Evolutionary conservation across 1,284 basidiomycete genomes (phyloP).

Genomic region (Kwoniella shivajii): DNA sequence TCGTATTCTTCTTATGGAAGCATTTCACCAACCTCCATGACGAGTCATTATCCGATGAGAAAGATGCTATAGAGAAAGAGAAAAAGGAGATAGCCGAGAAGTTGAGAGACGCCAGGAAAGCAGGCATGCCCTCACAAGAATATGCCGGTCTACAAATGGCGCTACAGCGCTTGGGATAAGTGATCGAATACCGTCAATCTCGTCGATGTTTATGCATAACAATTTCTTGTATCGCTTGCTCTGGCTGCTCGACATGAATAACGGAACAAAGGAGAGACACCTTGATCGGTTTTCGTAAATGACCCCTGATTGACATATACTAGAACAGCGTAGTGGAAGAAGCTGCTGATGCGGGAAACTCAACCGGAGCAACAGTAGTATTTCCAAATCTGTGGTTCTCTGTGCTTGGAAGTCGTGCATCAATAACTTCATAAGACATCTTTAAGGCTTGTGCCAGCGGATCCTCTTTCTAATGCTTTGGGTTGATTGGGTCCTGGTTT

Average conservation of each 20-base stretch:
- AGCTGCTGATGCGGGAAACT: no score
- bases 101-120: slow-evolving; percentile 34
- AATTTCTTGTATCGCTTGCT: no score
- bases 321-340: no score
- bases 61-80: slow-evolving; percentile 31
- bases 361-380: no score
- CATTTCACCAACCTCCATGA: slow-evolving; percentile 33
- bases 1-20: slow-evolving; percentile 44
- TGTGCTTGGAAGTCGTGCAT: background rate
- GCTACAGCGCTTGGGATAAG: slow-evolving; percentile 12
- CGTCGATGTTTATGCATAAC: background rate
- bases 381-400: no score
- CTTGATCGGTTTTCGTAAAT: no score
- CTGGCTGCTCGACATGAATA: no score
- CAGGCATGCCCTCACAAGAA: slow-evolving; percentile 22
- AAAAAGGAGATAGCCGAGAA: slow-evolving; percentile 34
- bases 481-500: slow-evolving; percentile 84
- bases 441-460: slow-evolving; percentile 76
- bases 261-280: no score
- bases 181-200: background rate
- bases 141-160: slow-evolving; percentile 20
- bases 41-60: slow-evolving; percentile 16
- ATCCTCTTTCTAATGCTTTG: slow-evolving; percentile 81
- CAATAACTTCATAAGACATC: slow-evolving; percentile 65
- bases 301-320: no score